Evolutionary conservation across 2,329 filamentous ascomycete species (phyloP).

Genomic region (Onygena corvina): DNA sequence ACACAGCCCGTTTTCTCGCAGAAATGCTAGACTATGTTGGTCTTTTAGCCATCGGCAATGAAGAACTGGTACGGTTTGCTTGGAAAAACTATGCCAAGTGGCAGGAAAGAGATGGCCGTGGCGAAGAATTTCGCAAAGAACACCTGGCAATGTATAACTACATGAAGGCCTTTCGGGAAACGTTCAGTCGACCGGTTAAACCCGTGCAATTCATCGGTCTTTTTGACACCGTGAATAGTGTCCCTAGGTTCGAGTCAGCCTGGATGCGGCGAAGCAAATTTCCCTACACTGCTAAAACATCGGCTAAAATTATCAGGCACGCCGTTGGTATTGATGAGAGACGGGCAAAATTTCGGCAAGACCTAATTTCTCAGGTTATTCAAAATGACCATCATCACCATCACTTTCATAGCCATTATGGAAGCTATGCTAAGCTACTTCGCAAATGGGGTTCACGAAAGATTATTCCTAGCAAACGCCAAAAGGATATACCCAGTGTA

Average conservation of each 20-base stretch:
- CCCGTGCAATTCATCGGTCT: slow-evolving; percentile 43
- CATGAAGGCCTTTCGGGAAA: slow-evolving; percentile 39
- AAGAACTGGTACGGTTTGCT: slow-evolving; percentile 43
- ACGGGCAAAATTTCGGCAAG: slow-evolving; percentile 45
- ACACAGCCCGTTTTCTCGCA: slow-evolving; percentile 42
- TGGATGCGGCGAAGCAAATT: slow-evolving; percentile 23
- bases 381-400: not conserved
- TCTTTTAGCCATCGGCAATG: slow-evolving; percentile 41
- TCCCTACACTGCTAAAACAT: slow-evolving; percentile 24
- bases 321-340: slow-evolving; percentile 45
- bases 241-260: slow-evolving; percentile 26
- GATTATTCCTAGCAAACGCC: not conserved
- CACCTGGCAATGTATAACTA: slow-evolving; percentile 15
- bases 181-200: slow-evolving; percentile 39
- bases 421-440: not conserved
- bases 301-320: slow-evolving; percentile 34
- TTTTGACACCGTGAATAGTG: slow-evolving; percentile 45
- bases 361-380: slow-evolving; percentile 28
- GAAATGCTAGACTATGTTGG: slow-evolving; percentile 42
- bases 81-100: slow-evolving; percentile 27
- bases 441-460: slow-evolving; percentile 5
- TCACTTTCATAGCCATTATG: not conserved
- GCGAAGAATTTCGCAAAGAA: slow-evolving; percentile 12
- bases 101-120: slow-evolving; percentile 23
- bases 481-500: not conserved